phyloP scores from a whole-genome alignment of 2,329 filamentous ascomycete species.

The Aspergillus ibericus region DNA sequence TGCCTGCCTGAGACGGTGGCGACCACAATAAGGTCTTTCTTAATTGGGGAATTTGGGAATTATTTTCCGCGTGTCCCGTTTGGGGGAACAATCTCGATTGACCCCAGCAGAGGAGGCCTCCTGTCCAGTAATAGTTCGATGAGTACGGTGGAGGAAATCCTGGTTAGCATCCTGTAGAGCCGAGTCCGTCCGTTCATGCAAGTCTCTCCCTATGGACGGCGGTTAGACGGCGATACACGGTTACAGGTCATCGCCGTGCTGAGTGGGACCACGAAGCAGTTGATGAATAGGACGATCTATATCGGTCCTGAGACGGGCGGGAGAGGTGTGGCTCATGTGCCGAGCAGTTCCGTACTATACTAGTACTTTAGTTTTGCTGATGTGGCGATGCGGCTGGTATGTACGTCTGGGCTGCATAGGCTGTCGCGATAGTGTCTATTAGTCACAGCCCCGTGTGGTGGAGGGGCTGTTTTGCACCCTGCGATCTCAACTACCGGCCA shows the following conservation, averaged over 20 bases:
- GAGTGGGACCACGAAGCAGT: conserved; percentile 1
- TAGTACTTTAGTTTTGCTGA: not conserved
- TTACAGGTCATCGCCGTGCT: not conserved
- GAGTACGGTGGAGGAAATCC: not conserved
- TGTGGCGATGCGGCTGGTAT: not conserved
- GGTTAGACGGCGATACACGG: not conserved
- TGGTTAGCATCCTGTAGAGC: not conserved
- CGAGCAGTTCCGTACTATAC: not conserved
- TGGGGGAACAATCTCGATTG: too few relatives aligned
- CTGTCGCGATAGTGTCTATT: not conserved
- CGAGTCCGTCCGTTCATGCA: not conserved
- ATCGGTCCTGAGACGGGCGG: not conserved
- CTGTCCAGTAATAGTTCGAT: not conserved
- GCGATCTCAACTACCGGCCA: not conserved
- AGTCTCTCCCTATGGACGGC: not conserved
- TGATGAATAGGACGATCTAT: not conserved
- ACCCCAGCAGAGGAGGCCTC: too few relatives aligned
- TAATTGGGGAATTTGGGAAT: too few relatives aligned
- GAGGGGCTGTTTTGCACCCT: not conserved
- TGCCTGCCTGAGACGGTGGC: too few relatives aligned
- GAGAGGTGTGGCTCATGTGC: not conserved
- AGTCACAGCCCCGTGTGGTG: not conserved
- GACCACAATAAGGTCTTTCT: too few relatives aligned
- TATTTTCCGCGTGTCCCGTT: too few relatives aligned
- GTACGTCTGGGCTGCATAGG: not conserved